A percentile compares a stretch with the other conserved stretches of the same genome.
Conservation (phyloP, 2,329 filamentous ascomycete species). For the Xylariaceae sp. region DNA sequence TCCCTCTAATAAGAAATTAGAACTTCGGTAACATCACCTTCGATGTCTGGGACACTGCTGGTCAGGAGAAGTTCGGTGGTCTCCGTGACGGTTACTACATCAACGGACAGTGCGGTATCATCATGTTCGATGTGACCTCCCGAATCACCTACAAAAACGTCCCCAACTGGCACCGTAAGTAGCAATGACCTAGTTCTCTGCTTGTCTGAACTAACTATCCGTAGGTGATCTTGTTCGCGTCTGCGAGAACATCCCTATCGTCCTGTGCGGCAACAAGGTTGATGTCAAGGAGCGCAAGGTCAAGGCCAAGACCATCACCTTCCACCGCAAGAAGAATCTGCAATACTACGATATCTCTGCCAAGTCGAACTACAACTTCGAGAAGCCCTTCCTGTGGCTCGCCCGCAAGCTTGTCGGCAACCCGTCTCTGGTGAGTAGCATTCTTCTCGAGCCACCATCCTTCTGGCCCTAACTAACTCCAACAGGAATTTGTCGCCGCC, state of each 20-base stretch:
- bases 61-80: constrained; percentile 99
- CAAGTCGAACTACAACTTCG: constrained; percentile 99
- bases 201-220: constrained; percentile 25
- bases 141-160: constrained; percentile 99
- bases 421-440: constrained; percentile 71
- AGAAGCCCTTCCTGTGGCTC: constrained; percentile 99
- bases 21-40: constrained; percentile 98
- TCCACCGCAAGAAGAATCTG: constrained; percentile 99
- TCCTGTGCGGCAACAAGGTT: constrained; percentile 99
- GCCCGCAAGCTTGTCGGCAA: constrained; percentile 98
- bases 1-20: constrained; percentile 49
- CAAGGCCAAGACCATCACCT: constrained; percentile 99
- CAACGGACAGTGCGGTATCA: constrained; percentile 99
- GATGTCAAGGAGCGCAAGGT: constrained; percentile 99
- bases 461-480: constrained; percentile 37
- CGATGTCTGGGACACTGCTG: constrained; percentile 99
- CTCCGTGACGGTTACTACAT: constrained; percentile 99
- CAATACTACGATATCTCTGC: constrained; percentile 99
- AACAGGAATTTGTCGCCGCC: constrained; percentile 92
- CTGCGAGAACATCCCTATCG: constrained; percentile 98
- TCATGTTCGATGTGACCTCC: constrained; percentile 99
- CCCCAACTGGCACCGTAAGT: constrained; percentile 99
- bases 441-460: constrained; percentile 1
- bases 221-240: constrained; percentile 96
- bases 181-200: constrained; percentile 6